Conservation (phyloP, 345 rosid genomes). For the Carallia brachiata region DNA sequence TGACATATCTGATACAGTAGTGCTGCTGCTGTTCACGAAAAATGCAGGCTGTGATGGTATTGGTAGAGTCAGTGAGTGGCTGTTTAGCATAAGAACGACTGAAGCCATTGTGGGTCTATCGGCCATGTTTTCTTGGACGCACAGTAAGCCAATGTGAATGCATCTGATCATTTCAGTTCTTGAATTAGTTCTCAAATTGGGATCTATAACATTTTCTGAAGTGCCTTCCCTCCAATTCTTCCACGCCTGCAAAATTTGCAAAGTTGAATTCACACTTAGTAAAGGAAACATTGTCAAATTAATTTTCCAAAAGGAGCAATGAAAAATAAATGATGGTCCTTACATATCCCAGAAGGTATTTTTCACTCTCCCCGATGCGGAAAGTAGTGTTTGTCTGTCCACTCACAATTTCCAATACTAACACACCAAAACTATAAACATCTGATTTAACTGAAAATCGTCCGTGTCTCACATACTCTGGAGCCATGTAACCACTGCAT, state of each 20-base stretch:
- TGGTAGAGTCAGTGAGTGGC: slow-evolving; percentile 6
- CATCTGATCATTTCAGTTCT: slow-evolving; percentile 27
- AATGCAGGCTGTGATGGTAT: slow-evolving; percentile 8
- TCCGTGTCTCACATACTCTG: background rate
- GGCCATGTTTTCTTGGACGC: slow-evolving; percentile 30
- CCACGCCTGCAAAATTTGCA: slow-evolving; percentile 26
- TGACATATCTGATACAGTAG: background rate
- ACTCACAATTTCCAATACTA: slow-evolving; percentile 1
- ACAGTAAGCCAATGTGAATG: slow-evolving; percentile 33
- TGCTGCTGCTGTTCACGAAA: background rate
- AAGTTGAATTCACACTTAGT: background rate
- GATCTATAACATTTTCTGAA: slow-evolving; percentile 17
- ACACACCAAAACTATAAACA: slow-evolving; percentile 1
- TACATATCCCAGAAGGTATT: background rate
- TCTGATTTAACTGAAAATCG: background rate
- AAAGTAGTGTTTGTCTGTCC: background rate
- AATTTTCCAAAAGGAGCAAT: too few species aligned
- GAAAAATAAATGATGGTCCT: background rate
- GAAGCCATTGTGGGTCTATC: slow-evolving; percentile 15
- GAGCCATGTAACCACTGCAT: slow-evolving; percentile 5
- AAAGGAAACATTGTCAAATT: too few species aligned
- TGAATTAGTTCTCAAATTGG: slow-evolving; percentile 13
- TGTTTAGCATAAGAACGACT: slow-evolving; percentile 7
- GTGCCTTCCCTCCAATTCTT: slow-evolving; percentile 25
- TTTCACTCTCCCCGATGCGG: background rate